Base-by-base conservation (phyloP, 345 rosid genomes). In the Garcia nutans region DNA sequence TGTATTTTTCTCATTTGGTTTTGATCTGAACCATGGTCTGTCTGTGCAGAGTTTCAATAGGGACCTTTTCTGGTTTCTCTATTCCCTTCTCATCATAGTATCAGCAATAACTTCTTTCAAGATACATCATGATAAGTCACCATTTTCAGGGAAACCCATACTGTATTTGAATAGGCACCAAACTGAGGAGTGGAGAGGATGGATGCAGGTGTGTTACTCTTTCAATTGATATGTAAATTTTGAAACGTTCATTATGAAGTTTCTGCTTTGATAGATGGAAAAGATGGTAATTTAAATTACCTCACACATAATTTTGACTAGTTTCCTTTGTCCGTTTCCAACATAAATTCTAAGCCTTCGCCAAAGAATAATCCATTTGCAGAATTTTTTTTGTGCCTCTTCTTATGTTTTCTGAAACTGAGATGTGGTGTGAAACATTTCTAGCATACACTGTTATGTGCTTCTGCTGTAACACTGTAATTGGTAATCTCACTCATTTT, bases 171-270 rank as follows among this genome's bases (percentile, higher is more conserved):
- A 95, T 77, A 93, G 99, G 75, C 98, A 95, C 88, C 98, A 95
- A 85, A 95, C 99, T 26, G 99, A 96, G 85, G 99, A 96, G 82
- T 96, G 99, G 99, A 96, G 85, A 86, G 99, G 99, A 78, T 96
- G 99, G 99, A 96, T 96, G 99, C 99, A 96, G 99, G 99, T 96
- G 82, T 82, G 91, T 82, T 41, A 52, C 70, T 74, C 70, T 75
- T 79, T 71, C 37, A 47, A 55, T 65, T 59, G 50, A 71, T 20
- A 22, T 70, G 22, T 65, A 7, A 41, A 0, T 12, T 45, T 47
- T 70, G 24, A 42, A 13, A 10, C 20, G 19, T 47, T 62, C 20
- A 1, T 8, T 58, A 11, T 62, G 42, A 26, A 58, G 10, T 17
- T 23, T 24, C 47, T 28, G 24, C 44, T 50, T 33, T 28, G 23